Base-by-base conservation (phyloP, 2,329 filamentous ascomycete species). In the Verticillium albo-atrum region DNA sequence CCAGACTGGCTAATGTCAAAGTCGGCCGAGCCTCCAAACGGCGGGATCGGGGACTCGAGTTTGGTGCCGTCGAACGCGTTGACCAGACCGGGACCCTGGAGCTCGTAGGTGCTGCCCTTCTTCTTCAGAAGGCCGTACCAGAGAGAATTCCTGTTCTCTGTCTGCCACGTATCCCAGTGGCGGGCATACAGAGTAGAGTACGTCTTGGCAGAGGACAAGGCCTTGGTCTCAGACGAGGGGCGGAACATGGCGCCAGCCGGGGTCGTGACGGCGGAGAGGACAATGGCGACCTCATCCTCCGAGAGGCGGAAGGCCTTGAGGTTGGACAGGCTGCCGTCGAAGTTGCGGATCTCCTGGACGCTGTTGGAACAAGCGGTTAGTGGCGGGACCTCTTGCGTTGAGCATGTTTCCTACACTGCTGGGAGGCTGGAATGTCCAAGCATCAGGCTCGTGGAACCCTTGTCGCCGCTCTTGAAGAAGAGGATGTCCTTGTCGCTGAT, bases 81-180 rank as follows among this genome's bases (percentile, higher is more conserved):
- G 58, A 76, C 79, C 52, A 91, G 73, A 1, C 78, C 75, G 1
- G 73, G 70, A 3, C 70, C 66, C 52, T 77, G 73, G 17, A 85
- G 73, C 27, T 67, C 69, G 69, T 77, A 83, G n/a, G 64, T 58
- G 15, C 65, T 72, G 15, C 72, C 71, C 35, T 70, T 73, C 68
- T 76, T 77, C 64, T 73, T 76, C 54, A 95, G 71, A 5, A 82
- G 82, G 32, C 87, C 87, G 30, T 91, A 90, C 81, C 89, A 95
- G 28, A 97, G 80, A 2, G 89, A 83, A 67, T 87, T 89, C 62
- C 82, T 85, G 67, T 90, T 87, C 53, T 87, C 82, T 1, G 83
- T 86, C 27, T 87, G 78, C 75, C 89, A 96, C n/a, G 82, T 74
- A 70, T 96, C 91, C 91, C 91, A 96, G 68, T 96, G 90, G 15